Evolutionary conservation across 169 alveolate genomes (phyloP).

Genomic region (Plasmodium inui): DNA sequence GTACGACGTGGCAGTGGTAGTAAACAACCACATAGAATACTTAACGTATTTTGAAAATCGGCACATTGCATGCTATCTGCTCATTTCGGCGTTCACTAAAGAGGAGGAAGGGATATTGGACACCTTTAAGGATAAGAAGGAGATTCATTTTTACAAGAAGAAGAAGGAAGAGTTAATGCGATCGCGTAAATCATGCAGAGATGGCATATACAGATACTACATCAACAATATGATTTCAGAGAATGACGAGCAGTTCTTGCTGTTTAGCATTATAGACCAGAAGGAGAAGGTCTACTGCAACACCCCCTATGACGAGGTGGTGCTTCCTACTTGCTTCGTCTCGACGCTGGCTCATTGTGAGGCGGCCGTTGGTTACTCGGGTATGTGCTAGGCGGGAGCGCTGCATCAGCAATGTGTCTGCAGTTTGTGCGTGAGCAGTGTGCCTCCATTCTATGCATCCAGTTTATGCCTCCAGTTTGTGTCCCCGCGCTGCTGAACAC

Average conservation of each 20-base stretch:
- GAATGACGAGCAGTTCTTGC: constrained; percentile 61
- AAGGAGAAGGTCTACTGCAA: constrained; percentile 59
- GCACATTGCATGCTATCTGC: constrained; percentile 8
- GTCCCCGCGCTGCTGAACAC: too few relatives aligned
- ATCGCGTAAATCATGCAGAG: neutral
- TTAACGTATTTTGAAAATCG: constrained; percentile 6
- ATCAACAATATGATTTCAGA: constrained; percentile 56
- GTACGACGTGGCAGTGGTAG: constrained; percentile 34
- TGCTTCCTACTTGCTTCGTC: constrained; percentile 63
- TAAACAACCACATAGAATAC: constrained; percentile 35
- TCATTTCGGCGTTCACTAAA: constrained; percentile 26
- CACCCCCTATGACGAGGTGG: constrained; percentile 47
- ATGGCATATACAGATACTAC: constrained; percentile 43
- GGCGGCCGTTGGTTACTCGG: neutral
- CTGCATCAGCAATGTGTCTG: neutral
- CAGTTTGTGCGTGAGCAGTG: too few relatives aligned
- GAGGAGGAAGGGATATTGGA: constrained; percentile 30
- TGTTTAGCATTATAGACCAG: constrained; percentile 52
- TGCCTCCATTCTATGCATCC: too few relatives aligned
- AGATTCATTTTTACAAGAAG: constrained; percentile 30
- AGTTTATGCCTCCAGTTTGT: too few relatives aligned
- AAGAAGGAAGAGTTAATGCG: constrained; percentile 19
- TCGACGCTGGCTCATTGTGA: neutral
- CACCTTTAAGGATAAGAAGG: constrained; percentile 10
- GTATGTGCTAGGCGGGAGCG: neutral